Evolutionary conservation across 2,329 filamentous ascomycete species (phyloP).

Genomic region (Aspergillus carbonarius): DNA sequence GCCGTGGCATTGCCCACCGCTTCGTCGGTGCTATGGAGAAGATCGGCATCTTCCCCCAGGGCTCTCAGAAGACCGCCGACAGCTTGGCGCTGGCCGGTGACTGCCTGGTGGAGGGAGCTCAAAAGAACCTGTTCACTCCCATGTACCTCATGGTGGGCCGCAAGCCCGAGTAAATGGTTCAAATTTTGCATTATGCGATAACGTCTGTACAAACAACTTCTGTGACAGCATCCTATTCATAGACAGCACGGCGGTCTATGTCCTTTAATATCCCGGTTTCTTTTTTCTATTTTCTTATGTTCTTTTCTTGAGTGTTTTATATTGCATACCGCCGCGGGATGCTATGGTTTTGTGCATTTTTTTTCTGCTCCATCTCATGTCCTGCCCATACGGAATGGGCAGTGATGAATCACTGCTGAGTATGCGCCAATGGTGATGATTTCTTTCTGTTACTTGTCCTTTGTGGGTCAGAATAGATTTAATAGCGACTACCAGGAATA

Average conservation of each 20-base stretch:
- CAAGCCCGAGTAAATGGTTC: slow-evolving; percentile 62
- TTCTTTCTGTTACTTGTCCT: slow-evolving; percentile 1
- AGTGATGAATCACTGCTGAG: slow-evolving; percentile 19
- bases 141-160: slow-evolving; percentile 97
- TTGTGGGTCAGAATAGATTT: not conserved
- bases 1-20: slow-evolving; percentile 71
- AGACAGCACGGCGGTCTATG: slow-evolving; percentile 20
- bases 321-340: slow-evolving; percentile 21
- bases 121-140: slow-evolving; percentile 91
- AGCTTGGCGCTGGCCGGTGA: slow-evolving; percentile 79
- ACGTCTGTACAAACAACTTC: slow-evolving; percentile 17
- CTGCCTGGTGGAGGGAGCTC: slow-evolving; percentile 80
- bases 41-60: slow-evolving; percentile 71
- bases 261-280: slow-evolving; percentile 18
- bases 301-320: slow-evolving; percentile 14
- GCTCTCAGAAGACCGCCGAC: slow-evolving; percentile 94
- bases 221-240: slow-evolving; percentile 13
- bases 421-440: slow-evolving; percentile 22
- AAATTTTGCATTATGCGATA: slow-evolving; percentile 7
- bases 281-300: slow-evolving; percentile 10
- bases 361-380: slow-evolving; percentile 10
- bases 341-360: slow-evolving; percentile 8
- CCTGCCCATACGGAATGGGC: slow-evolving; percentile 7
- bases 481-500: slow-evolving; percentile 2
- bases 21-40: slow-evolving; percentile 75